phyloP scores from a whole-genome alignment of 2,329 filamentous ascomycete species.

The Sordariomycetes sp. region DNA sequence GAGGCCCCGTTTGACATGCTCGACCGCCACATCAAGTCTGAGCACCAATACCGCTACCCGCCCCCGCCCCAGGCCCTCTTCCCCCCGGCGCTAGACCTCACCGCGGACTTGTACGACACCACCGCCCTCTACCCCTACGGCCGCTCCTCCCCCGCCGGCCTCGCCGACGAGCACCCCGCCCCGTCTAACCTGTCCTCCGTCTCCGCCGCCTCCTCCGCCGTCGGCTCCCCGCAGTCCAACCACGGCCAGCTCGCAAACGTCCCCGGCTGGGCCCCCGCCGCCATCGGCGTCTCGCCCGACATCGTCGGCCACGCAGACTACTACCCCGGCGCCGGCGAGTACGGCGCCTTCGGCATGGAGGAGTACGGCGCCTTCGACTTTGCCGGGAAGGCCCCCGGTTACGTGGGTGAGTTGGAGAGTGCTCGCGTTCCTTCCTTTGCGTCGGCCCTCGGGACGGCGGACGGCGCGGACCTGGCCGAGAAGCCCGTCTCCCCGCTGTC shows the following conservation, averaged over 20 bases:
- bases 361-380: constrained; percentile 31
- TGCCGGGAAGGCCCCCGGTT: constrained; percentile 28
- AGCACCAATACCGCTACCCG: constrained; percentile 27
- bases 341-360: constrained; percentile 40
- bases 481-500: background rate
- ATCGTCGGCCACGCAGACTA: constrained; percentile 44
- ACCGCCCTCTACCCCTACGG: constrained; percentile 26
- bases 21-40: constrained; percentile 1
- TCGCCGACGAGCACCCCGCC: constrained; percentile 29
- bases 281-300: constrained; percentile 45
- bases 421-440: constrained; percentile 3
- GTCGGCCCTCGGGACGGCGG: background rate
- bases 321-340: constrained; percentile 38
- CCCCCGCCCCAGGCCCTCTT: constrained; percentile 27
- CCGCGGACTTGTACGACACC: constrained; percentile 23
- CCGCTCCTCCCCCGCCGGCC: constrained; percentile 31
- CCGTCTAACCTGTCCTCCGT: constrained; percentile 47
- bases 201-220: constrained; percentile 53
- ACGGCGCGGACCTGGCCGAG: background rate
- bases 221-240: constrained; percentile 53
- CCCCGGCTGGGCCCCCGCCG: constrained; percentile 38
- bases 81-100: constrained; percentile 25
- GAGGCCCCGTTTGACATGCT: constrained; percentile 2
- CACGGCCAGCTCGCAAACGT: constrained; percentile 42
- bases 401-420: constrained; percentile 39